phyloP scores from a whole-genome alignment of 2,329 filamentous ascomycete genomes.

The Aspergillus vadensis region DNA sequence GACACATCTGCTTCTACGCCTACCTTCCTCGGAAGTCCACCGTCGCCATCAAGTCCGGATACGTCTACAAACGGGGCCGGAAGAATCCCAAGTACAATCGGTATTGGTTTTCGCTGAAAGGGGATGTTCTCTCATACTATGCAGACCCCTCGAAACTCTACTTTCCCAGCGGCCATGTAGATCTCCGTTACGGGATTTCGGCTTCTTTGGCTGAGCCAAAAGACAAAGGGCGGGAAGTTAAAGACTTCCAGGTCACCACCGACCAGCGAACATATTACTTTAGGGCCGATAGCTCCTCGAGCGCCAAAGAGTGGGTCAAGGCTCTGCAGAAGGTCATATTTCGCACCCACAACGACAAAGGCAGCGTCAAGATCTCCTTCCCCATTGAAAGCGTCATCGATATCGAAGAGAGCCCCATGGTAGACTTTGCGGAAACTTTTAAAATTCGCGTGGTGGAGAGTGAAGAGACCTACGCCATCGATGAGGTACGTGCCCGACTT shows the following conservation, averaged over 20 bases:
- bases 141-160: conserved; percentile 81
- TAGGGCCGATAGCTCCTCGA: conserved; percentile 80
- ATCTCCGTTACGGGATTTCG: conserved; percentile 87
- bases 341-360: conserved; percentile 90
- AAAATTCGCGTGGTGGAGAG: conserved; percentile 92
- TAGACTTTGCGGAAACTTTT: conserved; percentile 90
- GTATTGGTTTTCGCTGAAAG: conserved; percentile 92
- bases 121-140: conserved; percentile 89
- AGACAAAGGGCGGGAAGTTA: conserved; percentile 69
- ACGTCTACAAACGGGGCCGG: conserved; percentile 83
- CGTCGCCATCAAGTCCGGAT: conserved; percentile 79
- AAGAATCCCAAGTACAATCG: conserved; percentile 84
- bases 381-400: conserved; percentile 88
- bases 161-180: conserved; percentile 88
- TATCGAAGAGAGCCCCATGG: conserved; percentile 85
- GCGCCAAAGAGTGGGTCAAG: conserved; percentile 96
- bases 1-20: conserved; percentile 95
- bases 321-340: conserved; percentile 93
- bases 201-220: conserved; percentile 72
- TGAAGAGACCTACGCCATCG: conserved; percentile 90
- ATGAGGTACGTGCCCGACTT: conserved; percentile 64
- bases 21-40: conserved; percentile 92
- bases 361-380: conserved; percentile 93
- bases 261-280: conserved; percentile 83
- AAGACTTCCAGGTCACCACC: conserved; percentile 78